Evolutionary conservation across 1,284 basidiomycete species (phyloP), one percentile per base, ranked within the genome.

Genomic region (Malassezia pachydermatis): DNA sequence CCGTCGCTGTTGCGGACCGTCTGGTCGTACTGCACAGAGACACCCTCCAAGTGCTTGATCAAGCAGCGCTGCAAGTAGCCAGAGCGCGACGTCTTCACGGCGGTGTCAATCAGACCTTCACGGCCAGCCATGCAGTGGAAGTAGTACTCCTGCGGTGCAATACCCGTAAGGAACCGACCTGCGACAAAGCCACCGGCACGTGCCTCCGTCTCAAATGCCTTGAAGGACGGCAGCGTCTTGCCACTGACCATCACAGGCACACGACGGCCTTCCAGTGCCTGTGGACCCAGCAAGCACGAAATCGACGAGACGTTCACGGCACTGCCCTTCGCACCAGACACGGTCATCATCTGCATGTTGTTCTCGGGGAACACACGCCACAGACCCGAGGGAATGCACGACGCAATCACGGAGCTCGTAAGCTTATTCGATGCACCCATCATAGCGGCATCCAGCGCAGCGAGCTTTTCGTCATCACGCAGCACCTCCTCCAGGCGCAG

Each of bases 61-160:
- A 98, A 77, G 76, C 94, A 98, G 50, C 94, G 82, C 72, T 99
- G 94, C 37, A 99, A 79, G 73, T 99, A 99, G 19, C 94, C 94
- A 9, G 94, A 99, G 58, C 94, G 87, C 58, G 86, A 88, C 5
- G 94, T 99, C 76, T 99, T 99, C 74, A 99, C 94, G 41, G 94
- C 94, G 9, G 94, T 99, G 72, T 99, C 94, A 67, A 98, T 99
- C 27, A 99, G 79, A 73, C 94, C 94, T 76, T 98, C 94, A 63
- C 94, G 83, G 45, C 94, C 94, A 52, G 94, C 90, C 94, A 99
- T 99, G 74, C 94, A 96, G 76, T 98, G 94, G 80, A 99, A 99
- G 76, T 95, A 99, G 76, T 95, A 99, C 73, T 99, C 94, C 72
- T 99, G 94, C 0, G 94, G 94, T 57, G 86, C 87, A 71, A 99